Conservation (phyloP, 2,329 filamentous ascomycete species). For the Cladophialophora immunda region DNA sequence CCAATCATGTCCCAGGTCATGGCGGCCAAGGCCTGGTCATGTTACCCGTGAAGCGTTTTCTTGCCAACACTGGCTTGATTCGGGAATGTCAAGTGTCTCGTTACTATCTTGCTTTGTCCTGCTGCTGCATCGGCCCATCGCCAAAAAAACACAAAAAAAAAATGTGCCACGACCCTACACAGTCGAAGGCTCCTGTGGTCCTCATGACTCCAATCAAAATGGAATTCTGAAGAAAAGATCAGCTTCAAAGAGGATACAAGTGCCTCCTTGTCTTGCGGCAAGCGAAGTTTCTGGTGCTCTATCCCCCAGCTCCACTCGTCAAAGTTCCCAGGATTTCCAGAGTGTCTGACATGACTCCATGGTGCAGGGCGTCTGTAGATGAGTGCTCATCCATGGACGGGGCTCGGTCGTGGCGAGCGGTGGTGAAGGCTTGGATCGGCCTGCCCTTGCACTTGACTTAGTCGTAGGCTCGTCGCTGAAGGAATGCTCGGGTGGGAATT, state of each 20-base stretch:
- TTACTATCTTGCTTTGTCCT: neutral
- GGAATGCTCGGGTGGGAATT: neutral
- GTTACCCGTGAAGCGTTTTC: neutral
- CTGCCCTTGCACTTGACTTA: neutral
- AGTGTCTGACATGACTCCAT: neutral
- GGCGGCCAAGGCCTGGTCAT: neutral
- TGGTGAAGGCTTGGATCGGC: neutral
- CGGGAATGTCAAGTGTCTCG: conserved; percentile 4
- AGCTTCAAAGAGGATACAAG: neutral
- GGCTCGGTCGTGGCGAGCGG: neutral
- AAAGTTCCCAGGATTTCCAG: neutral
- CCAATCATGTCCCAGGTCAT: neutral
- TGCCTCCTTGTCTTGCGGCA: conserved; percentile 11
- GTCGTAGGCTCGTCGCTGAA: neutral
- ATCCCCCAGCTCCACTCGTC: neutral
- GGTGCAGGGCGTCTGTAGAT: neutral
- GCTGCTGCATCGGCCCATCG: neutral
- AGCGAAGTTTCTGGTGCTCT: conserved; percentile 20
- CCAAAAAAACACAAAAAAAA: neutral
- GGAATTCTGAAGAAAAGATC: neutral
- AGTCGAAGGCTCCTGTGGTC: neutral
- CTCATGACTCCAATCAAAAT: conserved; percentile 8
- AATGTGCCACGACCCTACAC: neutral
- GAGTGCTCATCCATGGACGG: neutral
- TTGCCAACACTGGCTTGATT: neutral